Base-by-base conservation (phyloP, 345 rosid genomes). In the Conringia planisiliqua region DNA sequence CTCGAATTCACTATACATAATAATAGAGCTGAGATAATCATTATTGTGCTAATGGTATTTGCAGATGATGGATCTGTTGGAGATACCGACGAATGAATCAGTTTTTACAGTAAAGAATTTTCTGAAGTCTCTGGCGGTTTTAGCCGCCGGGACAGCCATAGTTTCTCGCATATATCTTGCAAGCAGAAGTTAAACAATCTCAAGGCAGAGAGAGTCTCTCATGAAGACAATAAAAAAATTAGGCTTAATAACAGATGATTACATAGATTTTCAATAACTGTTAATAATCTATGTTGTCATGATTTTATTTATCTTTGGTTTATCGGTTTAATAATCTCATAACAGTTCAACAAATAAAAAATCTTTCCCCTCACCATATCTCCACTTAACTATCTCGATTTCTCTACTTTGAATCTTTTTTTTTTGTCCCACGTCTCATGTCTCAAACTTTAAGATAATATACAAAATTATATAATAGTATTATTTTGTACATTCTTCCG, bases 21-120 rank as follows among this genome's bases (percentile, higher is more conserved):
- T 27, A 56, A 32, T 7, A 59, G 44, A 59, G 16, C 43, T 11
- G 16, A 24, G 57, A 4, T 57, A 26, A 46, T 17, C 27, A 17
- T 10, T 11, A 54, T 26, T 52, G 16, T 60, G 33, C 3, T 70
- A 51, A 60, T 52, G 75, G 30, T 70, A 10, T 36, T 36, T 71
- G 68, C 80, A 91, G 94, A 35, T 85, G 65, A 67, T 72, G 26
- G 90, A 89, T 35, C 88, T 94, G 12, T 32, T 87, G 87, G 84
- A 77, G 68, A 59, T 85, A 68, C 98, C 97, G 12, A 62, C 77
- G 0, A 79, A 71, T 57, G 76, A 84, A 69, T 78, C 91, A 4
- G 22, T 71, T 29, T 57, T 51, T 66, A 80, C 87, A 17, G 61
- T 79, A 0, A 18, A 78, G 66, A 94, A 88, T 60, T 47, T 86